Conservation (phyloP, 2,329 filamentous ascomycete species). For the Penicillium sclerotigenum region DNA sequence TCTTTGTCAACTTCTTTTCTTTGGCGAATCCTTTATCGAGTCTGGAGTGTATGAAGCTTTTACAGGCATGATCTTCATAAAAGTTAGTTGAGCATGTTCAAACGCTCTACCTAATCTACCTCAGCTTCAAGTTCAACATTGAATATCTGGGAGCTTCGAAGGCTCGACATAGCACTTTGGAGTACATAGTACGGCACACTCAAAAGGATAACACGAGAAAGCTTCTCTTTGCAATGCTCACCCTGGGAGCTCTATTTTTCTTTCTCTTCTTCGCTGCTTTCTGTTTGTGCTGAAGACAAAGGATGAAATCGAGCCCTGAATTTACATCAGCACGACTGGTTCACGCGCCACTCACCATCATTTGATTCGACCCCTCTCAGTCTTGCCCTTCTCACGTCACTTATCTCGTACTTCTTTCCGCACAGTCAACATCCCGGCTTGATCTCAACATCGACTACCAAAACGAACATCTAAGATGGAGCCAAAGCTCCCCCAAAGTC, state of each 20-base stretch:
- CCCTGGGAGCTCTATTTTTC: background rate
- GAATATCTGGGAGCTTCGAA: background rate
- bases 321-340: background rate
- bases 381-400: background rate
- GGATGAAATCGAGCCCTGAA: background rate
- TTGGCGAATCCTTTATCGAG: background rate
- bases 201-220: background rate
- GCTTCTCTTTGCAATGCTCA: too few relatives aligned
- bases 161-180: background rate
- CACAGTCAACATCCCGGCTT: background rate
- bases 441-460: background rate
- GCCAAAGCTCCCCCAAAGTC: conserved; percentile 39
- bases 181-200: too few relatives aligned
- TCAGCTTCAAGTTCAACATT: background rate
- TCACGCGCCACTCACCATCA: background rate
- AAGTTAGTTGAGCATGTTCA: background rate
- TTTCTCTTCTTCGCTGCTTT: background rate
- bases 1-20: background rate
- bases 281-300: background rate
- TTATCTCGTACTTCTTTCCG: background rate
- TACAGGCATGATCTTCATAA: background rate
- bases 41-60: background rate
- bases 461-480: conserved; percentile 30
- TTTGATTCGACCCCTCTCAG: background rate
- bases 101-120: background rate